Base-by-base conservation (phyloP, 495 filamentous ascomycete genomes). In the Aspergillus hancockii region DNA sequence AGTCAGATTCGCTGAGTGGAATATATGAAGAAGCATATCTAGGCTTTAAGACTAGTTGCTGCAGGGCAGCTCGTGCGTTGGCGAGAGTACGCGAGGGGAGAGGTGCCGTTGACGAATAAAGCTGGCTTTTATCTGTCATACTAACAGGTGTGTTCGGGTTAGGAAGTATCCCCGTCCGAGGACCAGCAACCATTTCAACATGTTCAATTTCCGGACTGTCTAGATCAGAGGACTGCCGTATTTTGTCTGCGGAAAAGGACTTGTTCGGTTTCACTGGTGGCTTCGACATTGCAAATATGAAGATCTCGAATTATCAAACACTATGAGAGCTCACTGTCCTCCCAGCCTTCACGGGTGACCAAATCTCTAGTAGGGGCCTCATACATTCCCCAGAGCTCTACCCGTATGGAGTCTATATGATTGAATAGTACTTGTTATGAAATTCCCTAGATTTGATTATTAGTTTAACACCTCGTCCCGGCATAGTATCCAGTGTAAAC, bases 161-260 rank as follows among this genome's bases (percentile, higher is more conserved):
- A 16, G 34, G 4, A 25, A 5, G n/a, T 10, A 21, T 31, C 0
- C 38, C 23, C 0, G 31, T 47, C 28, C 45, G 23, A 10, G 34
- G 34, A 25, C n/a, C 21, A 30, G 47, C 2, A 8, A 36, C n/a
- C 14, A 21, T 43, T 52, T 58, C 56, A 31, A 58, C 56, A 58
- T 58, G 56, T 46, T 58, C 45, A 45, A 52, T n/a, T 34, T 52
- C 34, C 1, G 55, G 43, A 18, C 8, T 9, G 13, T 52, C 49
- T n/a, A 7, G 18, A 0, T 34, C 49, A 12, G 34, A 18, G 34
- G n/a, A 54, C 5, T 23, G 30, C 7, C 13, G 28, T 9, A 30
- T 30, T 13, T 23, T n/a, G 1, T 23, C 19, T 10, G 10, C n/a
- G 14, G 19, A 49, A 30, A n/a, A 12, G 12, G 46, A 5, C 55